Base-by-base conservation (phyloP, 352 stramenopile genomes). In the Phytophthora fragariae region DNA sequence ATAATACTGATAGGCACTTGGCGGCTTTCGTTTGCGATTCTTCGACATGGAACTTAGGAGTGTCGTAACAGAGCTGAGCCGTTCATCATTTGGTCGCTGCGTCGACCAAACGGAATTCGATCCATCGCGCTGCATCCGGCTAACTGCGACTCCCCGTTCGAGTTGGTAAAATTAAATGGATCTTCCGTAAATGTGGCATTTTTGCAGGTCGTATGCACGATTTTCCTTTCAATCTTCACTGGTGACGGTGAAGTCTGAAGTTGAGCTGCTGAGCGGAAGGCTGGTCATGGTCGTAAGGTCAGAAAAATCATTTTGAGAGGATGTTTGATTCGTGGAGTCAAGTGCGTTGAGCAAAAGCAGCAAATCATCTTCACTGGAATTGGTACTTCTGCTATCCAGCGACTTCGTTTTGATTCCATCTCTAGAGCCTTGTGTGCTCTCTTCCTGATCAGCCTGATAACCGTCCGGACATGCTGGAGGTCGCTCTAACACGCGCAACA, bases 1-100 rank as follows among this genome's bases (percentile, higher is more conserved):
- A 57, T 90, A 90, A 59, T 89, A 75, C 37, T 72, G 73, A 62
- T 88, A 90, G 3, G 81, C 76, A 60, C 71, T 90, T 0, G 71
- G 62, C 47, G 31, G 63, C 47, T 75, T 73, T 6, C 67, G 57
- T 8, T 62, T 57, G 9, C 33, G 63, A 14, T 53, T 58, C 37
- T 57, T 67, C 53, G 31, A 17, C 39, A 47, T 41, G 8, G 46
- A 46, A 14, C 11, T 17, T 24, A 17, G 9, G 7, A 24, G 8
- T 33, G 24, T 2, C 14, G 27, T 29, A 5, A 3, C 21, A 46
- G 15, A n/a, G 35, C 46, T 31, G 6, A 17, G 50, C n/a, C 60
- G 62, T 10, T 62, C 21, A 10, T 49, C 46, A 29, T 17, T 24
- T 6, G 62, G 27, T 27, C 12, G 61, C 56, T 62, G 19, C 14